These are phyloP conservation scores for Didymosphaeria variabile DNA, from an alignment of 2,329 filamentous ascomycete genomes.

Conservation along the genomic window DNA sequence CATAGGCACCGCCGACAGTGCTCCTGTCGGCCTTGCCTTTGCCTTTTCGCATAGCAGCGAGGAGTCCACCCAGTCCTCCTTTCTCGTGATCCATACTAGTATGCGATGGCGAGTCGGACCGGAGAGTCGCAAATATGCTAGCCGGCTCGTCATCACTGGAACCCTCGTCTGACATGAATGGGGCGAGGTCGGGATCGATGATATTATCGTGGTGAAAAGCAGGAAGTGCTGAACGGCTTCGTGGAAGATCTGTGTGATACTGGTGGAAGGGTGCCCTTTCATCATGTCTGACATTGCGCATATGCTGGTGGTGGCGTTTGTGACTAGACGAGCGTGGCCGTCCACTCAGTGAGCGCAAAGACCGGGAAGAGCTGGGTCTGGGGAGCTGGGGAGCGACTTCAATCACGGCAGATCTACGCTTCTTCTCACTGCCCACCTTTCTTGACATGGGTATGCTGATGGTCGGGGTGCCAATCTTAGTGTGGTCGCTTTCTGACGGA, in stretches of 20 bases:
- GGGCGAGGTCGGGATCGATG: slow-evolving; percentile 93
- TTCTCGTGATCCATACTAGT: slow-evolving; percentile 77
- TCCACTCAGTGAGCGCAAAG: slow-evolving; percentile 75
- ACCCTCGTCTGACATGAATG: slow-evolving; percentile 93
- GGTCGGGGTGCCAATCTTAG: slow-evolving; percentile 63
- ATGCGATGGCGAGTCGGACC: slow-evolving; percentile 66
- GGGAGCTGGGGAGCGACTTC: slow-evolving; percentile 85
- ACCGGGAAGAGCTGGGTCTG: slow-evolving; percentile 92
- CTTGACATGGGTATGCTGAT: slow-evolving; percentile 73
- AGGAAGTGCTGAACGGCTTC: slow-evolving; percentile 73
- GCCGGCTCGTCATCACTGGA: slow-evolving; percentile 93
- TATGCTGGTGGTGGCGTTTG: slow-evolving; percentile 82
- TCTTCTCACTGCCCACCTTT: slow-evolving; percentile 75
- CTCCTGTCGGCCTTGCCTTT: slow-evolving; percentile 81
- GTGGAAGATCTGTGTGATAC: slow-evolving; percentile 72
- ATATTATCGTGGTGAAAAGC: slow-evolving; percentile 99
- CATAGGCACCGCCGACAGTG: slow-evolving; percentile 66
- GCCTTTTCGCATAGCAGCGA: slow-evolving; percentile 78
- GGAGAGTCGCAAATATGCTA: slow-evolving; percentile 81
- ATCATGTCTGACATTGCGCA: slow-evolving; percentile 80
- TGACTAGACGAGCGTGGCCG: slow-evolving; percentile 81
- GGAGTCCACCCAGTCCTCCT: slow-evolving; percentile 74
- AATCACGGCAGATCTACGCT: slow-evolving; percentile 85
- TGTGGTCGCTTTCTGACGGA: slow-evolving; percentile 48
- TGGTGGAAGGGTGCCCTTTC: slow-evolving; percentile 89